A percentile compares a stretch with the other conserved stretches of the same genome.
phyloP scores from a whole-genome alignment of 768 basidiomycete species.

The Lentinula raphanica region DNA sequence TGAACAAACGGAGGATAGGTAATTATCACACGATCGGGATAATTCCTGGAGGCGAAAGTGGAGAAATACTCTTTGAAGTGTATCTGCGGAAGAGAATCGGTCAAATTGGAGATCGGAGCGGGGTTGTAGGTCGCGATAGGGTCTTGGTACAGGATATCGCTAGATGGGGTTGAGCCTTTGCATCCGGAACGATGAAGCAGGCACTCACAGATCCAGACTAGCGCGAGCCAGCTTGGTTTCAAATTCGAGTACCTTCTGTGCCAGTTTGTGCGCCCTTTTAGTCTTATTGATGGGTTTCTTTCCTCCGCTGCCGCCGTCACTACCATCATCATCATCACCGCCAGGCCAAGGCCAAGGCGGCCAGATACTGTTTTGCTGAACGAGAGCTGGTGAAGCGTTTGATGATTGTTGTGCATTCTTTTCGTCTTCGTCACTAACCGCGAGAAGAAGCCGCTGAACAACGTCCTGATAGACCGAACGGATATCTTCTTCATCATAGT shows the following conservation, averaged over 20 bases:
- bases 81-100: slow-evolving; percentile 65
- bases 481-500: slow-evolving; percentile 75
- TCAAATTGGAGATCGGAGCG: slow-evolving; percentile 61
- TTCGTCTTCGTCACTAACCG: slow-evolving; percentile 42
- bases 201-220: slow-evolving; percentile 69
- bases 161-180: slow-evolving; percentile 17
- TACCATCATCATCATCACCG: slow-evolving; percentile 51
- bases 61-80: slow-evolving; percentile 85
- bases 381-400: slow-evolving; percentile 14
- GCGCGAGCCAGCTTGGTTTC: slow-evolving; percentile 75
- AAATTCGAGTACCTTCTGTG: slow-evolving; percentile 68
- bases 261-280: slow-evolving; percentile 55
- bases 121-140: slow-evolving; percentile 91
- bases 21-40: slow-evolving; percentile 72
- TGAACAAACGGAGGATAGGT: slow-evolving; percentile 75
- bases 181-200: background rate
- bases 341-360: slow-evolving; percentile 83
- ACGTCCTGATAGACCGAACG: slow-evolving; percentile 66
- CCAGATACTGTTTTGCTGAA: slow-evolving; percentile 49
- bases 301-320: slow-evolving; percentile 33
- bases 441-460: slow-evolving; percentile 59
- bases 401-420: slow-evolving; percentile 13
- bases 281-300: slow-evolving; percentile 46
- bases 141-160: slow-evolving; percentile 69
- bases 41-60: slow-evolving; percentile 72